Conservation (phyloP, 169 alveolate species). For the Eimeria praecox region DNA sequence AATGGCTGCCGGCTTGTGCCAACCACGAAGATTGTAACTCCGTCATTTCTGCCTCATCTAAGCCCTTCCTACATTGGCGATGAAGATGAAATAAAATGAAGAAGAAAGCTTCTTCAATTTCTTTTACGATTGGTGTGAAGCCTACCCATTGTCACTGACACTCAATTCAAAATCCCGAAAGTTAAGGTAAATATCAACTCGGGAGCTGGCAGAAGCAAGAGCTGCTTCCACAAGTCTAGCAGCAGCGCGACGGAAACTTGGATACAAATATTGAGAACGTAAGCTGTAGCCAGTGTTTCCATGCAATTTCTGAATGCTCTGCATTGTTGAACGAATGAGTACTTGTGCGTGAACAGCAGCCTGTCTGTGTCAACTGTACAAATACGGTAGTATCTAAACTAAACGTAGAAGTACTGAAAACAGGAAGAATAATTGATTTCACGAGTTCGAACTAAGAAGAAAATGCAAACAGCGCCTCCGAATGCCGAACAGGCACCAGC, state of each 20-base stretch:
- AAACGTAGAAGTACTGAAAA: background rate
- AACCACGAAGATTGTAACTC: background rate
- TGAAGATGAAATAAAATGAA: background rate
- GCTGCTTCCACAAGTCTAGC: background rate
- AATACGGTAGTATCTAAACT: background rate
- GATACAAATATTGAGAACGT: background rate
- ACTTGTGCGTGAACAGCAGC: background rate
- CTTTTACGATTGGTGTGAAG: background rate
- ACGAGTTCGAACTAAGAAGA: background rate
- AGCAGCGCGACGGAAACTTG: background rate
- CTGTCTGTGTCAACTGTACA: background rate
- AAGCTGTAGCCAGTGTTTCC: background rate
- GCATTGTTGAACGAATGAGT: background rate
- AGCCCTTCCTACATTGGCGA: background rate
- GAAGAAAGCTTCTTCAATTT: background rate
- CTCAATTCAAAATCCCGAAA: background rate
- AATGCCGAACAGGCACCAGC: constrained; percentile 16
- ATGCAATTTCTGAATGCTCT: constrained; percentile 6
- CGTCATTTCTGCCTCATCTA: background rate
- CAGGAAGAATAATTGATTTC: background rate
- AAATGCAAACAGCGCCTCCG: background rate
- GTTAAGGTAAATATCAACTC: background rate
- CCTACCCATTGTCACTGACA: constrained; percentile 42
- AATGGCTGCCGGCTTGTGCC: background rate
- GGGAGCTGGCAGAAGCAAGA: background rate